Percentiles rank a stretch among this genome's conserved stretches.
These are phyloP conservation scores for Aquanectria penicillioides DNA, from an alignment of 2,329 filamentous ascomycete species.

Conservation along the genomic window DNA sequence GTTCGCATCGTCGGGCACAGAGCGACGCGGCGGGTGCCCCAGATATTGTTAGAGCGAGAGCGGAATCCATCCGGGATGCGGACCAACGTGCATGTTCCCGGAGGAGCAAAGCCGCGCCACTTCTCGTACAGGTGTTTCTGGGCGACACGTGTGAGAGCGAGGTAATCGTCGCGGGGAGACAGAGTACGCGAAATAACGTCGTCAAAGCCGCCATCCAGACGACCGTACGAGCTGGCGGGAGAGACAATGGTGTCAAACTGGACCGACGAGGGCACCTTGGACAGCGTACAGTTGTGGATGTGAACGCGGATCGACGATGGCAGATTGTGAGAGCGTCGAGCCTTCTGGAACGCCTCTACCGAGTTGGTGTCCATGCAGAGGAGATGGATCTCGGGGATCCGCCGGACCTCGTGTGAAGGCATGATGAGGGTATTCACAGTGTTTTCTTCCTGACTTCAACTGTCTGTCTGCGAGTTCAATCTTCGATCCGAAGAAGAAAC, in stretches of 20 bases:
- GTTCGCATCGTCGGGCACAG: conserved; percentile 64
- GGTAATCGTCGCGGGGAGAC: conserved; percentile 54
- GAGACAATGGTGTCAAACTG: conserved; percentile 61
- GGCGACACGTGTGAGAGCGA: conserved; percentile 56
- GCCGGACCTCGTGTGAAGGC: no score
- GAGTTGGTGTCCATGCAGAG: conserved; percentile 2
- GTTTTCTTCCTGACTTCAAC: no score
- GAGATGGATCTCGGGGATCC: conserved; percentile 4
- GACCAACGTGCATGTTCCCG: conserved; percentile 60
- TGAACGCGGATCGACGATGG: conserved; percentile 43
- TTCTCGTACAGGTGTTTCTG: conserved; percentile 56
- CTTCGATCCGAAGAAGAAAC: no score
- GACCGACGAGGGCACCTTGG: conserved; percentile 46
- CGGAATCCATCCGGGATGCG: conserved; percentile 50
- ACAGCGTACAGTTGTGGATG: conserved; percentile 52
- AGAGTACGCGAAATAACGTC: conserved; percentile 62
- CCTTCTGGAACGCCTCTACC: neutral
- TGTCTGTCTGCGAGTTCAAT: no score
- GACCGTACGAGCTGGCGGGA: conserved; percentile 64
- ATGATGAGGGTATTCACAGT: no score
- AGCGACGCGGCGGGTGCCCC: conserved; percentile 55
- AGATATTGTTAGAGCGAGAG: conserved; percentile 46
- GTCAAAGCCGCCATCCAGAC: conserved; percentile 64
- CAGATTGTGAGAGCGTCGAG: conserved; percentile 31
- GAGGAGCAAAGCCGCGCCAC: conserved; percentile 60